phyloP scores from a whole-genome alignment of 140 eudicot genomes.

The Stevia rebaudiana region DNA sequence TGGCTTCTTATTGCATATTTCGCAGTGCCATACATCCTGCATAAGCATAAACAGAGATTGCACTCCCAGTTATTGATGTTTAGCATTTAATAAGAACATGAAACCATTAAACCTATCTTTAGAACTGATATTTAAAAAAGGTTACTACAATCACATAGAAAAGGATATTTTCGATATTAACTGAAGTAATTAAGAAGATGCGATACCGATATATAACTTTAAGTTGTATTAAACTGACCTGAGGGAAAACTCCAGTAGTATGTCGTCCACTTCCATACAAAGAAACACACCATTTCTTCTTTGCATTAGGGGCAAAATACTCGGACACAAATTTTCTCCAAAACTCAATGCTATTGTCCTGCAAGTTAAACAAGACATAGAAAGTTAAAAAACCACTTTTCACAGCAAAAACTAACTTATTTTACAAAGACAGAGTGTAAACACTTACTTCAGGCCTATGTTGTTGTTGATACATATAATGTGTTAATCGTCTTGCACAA shows the following conservation, averaged over 20 bases:
- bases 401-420: neutral
- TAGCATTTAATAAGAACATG: neutral
- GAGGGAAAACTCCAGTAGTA: constrained; percentile 87
- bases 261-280: constrained; percentile 93
- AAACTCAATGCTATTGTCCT: constrained; percentile 88
- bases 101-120: constrained; percentile 2
- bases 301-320: constrained; percentile 83
- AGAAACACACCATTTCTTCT: constrained; percentile 92
- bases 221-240: constrained; percentile 35
- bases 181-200: neutral
- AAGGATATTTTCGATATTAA: neutral
- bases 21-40: constrained; percentile 99
- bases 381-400: neutral
- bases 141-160: neutral
- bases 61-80: neutral
- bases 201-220: neutral
- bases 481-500: constrained; percentile 96
- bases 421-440: neutral
- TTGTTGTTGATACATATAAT: constrained; percentile 98
- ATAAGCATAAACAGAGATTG: constrained; percentile 8
- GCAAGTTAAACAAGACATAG: constrained; percentile 17
- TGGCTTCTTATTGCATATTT: constrained; percentile 95
- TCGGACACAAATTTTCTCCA: constrained; percentile 95
- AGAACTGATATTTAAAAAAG: neutral
- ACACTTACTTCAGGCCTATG: constrained; percentile 94